Conservation (phyloP, 1,139 yeast species). For the Blastobotrys persicus region DNA sequence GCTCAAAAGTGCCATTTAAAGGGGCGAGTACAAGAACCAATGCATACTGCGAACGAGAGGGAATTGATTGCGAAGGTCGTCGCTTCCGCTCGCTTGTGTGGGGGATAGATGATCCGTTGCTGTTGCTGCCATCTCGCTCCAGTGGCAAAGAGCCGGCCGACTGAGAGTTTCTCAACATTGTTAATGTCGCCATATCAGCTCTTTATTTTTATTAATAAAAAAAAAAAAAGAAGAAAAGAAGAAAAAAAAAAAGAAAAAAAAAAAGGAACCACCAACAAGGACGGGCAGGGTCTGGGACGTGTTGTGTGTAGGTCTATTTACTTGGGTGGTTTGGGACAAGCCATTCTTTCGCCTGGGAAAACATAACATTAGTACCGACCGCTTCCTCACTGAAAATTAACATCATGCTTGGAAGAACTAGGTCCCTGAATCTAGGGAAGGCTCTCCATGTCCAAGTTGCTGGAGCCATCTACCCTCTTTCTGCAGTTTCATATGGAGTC, state of each 20-base stretch:
- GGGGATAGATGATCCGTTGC: slow-evolving; percentile 8
- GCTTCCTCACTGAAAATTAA: too few species aligned
- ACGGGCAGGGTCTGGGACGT: too few species aligned
- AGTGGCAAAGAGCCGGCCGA: slow-evolving; percentile 14
- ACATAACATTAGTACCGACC: slow-evolving; percentile 3
- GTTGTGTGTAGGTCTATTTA: too few species aligned
- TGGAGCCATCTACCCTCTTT: too few species aligned
- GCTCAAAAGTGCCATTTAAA: slow-evolving; percentile 76
- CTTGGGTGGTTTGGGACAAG: too few species aligned
- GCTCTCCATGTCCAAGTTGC: too few species aligned
- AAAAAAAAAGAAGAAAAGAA: too few species aligned
- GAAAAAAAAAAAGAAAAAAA: too few species aligned
- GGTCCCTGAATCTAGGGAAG: background rate
- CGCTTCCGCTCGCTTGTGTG: background rate
- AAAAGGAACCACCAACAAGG: too few species aligned
- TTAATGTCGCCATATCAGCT: slow-evolving; percentile 21
- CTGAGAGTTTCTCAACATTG: slow-evolving; percentile 20
- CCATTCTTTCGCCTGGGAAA: too few species aligned
- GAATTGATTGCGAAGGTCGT: slow-evolving; percentile 4
- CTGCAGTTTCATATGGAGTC: too few species aligned
- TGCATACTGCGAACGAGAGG: slow-evolving; percentile 37
- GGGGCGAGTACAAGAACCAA: slow-evolving; percentile 66
- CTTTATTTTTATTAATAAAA: background rate
- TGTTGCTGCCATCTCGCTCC: slow-evolving; percentile 6
- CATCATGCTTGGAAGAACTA: background rate